Evolutionary conservation across 257 asterid species (phyloP), one percentile per base, ranked within the genome.

Genomic region (Rhazya stricta): DNA sequence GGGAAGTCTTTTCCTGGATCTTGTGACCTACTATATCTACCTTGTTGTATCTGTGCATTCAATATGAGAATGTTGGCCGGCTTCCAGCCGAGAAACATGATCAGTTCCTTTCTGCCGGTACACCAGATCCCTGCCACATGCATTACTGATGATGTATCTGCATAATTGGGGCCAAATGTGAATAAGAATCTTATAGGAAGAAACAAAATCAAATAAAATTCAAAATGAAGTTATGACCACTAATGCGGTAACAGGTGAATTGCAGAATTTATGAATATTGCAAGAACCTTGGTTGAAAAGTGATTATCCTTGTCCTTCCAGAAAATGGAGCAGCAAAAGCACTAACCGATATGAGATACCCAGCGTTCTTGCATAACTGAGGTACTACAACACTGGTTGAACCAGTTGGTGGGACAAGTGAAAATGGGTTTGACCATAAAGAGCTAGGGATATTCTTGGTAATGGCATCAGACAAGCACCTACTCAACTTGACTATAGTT

Each of bases 51-150:
- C 96, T 82, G 88, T 90, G 96, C 97, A 92, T 61, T 84, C 95
- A 76, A 94, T 84, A 85, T 91, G 85, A 74, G 96, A 90, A 79
- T 92, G 97, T 61, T 79, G 83, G 68, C 95, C 96, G 77, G 95
- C 85, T 83, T 83, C 83, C 82, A 94, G 81, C 39, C 81, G 75
- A 79, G 86, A 87, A 79, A 89, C 86, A 72, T 60, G 80, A 78
- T 89, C 88, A 32, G 97, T 92, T 80, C 97, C 99, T 86, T 90
- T 94, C 85, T 94, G 99, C 94, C 90, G 89, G 81, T 92, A 94
- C 78, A 90, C 85, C 83, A 94, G 75, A 50, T 79, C 87, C 82
- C 89, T 94, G 84, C 91, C 72, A 88, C 97, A 90, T 66, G 97
- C 96, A 86, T 94, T 94, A 79, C 96, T 90, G 83, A 94, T 88